These are phyloP conservation scores for Albugo candida DNA, from an alignment of 352 stramenopile genomes.

Conservation along the genomic window DNA sequence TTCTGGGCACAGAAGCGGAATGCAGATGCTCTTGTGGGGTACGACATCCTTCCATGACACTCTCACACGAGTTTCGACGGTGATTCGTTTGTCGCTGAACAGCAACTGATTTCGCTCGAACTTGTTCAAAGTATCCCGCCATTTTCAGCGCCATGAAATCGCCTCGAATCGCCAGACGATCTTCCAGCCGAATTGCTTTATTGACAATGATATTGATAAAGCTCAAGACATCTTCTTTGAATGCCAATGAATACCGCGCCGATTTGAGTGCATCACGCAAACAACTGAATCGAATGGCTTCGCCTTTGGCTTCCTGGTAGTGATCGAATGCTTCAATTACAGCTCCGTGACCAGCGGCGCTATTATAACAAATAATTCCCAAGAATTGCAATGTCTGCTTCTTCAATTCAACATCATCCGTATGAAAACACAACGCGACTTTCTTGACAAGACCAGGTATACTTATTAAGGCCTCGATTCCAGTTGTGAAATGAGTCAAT, in stretches of 20 bases:
- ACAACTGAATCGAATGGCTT: constrained; percentile 62
- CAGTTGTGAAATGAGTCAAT: constrained; percentile 55
- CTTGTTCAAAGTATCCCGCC: constrained; percentile 74
- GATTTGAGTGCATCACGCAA: constrained; percentile 64
- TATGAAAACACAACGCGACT: constrained; percentile 68
- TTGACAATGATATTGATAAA: constrained; percentile 83
- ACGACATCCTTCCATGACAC: too few relatives aligned
- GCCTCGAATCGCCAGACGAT: constrained; percentile 56
- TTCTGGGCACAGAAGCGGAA: background rate
- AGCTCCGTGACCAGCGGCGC: constrained; percentile 48
- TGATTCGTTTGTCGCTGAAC: constrained; percentile 25
- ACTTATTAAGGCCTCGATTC: constrained; percentile 66
- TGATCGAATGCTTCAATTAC: constrained; percentile 70
- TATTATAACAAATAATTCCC: constrained; percentile 77
- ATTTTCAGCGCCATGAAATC: constrained; percentile 77
- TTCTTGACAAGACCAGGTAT: constrained; percentile 61
- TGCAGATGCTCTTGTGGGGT: too few relatives aligned
- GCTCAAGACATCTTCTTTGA: constrained; percentile 76
- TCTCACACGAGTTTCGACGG: too few relatives aligned
- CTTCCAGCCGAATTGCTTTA: constrained; percentile 67
- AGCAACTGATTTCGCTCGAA: constrained; percentile 58
- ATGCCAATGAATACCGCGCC: constrained; percentile 63
- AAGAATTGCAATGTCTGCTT: constrained; percentile 67
- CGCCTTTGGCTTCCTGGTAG: constrained; percentile 69
- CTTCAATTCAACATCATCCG: constrained; percentile 60